phyloP scores from a whole-genome alignment of 768 basidiomycete genomes.

The Dictyophora rubrovolvata region DNA sequence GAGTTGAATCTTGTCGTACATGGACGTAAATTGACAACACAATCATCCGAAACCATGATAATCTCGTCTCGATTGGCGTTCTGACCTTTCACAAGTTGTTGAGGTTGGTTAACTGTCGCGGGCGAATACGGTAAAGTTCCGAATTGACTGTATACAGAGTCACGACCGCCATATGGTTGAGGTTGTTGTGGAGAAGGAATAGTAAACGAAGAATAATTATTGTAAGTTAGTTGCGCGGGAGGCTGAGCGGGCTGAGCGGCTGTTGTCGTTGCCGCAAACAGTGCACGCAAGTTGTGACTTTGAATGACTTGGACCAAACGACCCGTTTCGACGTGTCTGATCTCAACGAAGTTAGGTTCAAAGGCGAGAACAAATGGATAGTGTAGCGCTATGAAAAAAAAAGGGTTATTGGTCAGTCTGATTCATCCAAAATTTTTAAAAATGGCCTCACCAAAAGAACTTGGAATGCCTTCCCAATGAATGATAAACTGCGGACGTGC shows the following conservation, averaged over 20 bases:
- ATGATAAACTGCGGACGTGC: conserved; percentile 91
- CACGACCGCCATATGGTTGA: conserved; percentile 18
- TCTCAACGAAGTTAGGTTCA: conserved; percentile 93
- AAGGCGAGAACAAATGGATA: conserved; percentile 96
- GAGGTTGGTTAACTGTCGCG: conserved; percentile 33
- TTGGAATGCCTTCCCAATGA: conserved; percentile 91
- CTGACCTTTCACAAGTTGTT: conserved; percentile 17
- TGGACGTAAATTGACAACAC: conserved; percentile 55
- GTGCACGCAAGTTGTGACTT: conserved; percentile 76
- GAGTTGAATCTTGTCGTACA: not conserved
- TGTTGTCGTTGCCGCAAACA: conserved; percentile 48
- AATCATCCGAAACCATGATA: conserved; percentile 82
- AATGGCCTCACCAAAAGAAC: conserved; percentile 69
- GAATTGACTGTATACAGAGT: conserved; percentile 19
- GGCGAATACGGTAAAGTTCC: conserved; percentile 29
- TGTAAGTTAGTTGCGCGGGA: conserved; percentile 20
- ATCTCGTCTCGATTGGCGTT: conserved; percentile 66
- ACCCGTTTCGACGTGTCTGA: conserved; percentile 91
- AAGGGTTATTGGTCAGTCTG: conserved; percentile 4
- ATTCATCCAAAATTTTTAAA: not conserved
- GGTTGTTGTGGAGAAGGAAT: conserved; percentile 10
- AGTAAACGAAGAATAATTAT: conserved; percentile 27
- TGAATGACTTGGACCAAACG: conserved; percentile 90
- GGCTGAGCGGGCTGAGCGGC: conserved; percentile 78
- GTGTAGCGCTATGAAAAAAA: conserved; percentile 60